Percentiles rank a stretch among this genome's conserved stretches.
phyloP scores from a whole-genome alignment of 164 flowering plant genomes.

The Macadamia integrifolia region DNA sequence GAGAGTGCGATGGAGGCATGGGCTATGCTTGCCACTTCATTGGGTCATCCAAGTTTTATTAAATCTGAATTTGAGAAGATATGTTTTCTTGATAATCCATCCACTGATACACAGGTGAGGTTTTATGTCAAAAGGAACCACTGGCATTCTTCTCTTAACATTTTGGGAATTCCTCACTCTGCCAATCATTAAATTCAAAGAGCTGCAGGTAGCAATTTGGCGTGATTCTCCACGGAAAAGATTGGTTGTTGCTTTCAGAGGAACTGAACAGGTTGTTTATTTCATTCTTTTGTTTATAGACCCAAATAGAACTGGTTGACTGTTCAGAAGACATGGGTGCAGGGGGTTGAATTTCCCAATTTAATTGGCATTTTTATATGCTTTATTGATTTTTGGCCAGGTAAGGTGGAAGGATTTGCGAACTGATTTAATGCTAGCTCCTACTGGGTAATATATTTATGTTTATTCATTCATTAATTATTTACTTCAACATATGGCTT shows the following conservation, averaged over 20 bases:
- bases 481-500: too few relatives aligned
- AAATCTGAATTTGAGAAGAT: slow-evolving; percentile 97
- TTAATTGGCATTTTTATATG: slow-evolving; percentile 5
- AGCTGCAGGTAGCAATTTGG: slow-evolving; percentile 89
- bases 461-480: background rate
- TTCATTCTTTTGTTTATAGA: background rate
- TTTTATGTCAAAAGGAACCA: background rate
- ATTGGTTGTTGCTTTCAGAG: slow-evolving; percentile 91
- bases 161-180: background rate
- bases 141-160: background rate
- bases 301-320: background rate
- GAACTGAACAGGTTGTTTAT: slow-evolving; percentile 82
- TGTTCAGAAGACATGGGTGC: too few relatives aligned
- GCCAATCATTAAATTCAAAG: slow-evolving; percentile 5
- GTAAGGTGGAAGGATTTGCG: slow-evolving; percentile 84
- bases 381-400: slow-evolving; percentile 34
- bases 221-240: slow-evolving; percentile 67
- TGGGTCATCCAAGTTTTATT: slow-evolving; percentile 91
- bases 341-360: too few relatives aligned
- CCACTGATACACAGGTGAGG: slow-evolving; percentile 88
- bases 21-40: slow-evolving; percentile 94
- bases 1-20: slow-evolving; percentile 99
- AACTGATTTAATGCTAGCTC: slow-evolving; percentile 91
- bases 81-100: slow-evolving; percentile 77
- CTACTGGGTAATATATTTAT: slow-evolving; percentile 63